Conservation (phyloP, 2,329 filamentous ascomycete species). For the Nigrospora osmanthi region DNA sequence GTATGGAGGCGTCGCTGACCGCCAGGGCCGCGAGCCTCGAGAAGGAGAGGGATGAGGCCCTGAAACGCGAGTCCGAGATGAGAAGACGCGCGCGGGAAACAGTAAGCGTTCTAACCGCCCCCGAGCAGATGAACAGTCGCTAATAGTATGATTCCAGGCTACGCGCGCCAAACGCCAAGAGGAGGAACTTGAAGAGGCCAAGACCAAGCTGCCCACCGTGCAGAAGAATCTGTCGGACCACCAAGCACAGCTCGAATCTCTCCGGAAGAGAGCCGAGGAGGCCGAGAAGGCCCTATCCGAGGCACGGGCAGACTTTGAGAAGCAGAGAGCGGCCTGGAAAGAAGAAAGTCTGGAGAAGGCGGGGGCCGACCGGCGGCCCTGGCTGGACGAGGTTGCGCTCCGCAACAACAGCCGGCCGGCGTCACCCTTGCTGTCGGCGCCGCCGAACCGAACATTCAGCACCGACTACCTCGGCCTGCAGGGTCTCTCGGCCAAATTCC, state of each 20-base stretch:
- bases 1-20: slow-evolving; percentile 80
- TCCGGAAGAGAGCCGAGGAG: slow-evolving; percentile 59
- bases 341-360: slow-evolving; percentile 31
- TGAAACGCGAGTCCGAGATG: slow-evolving; percentile 76
- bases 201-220: slow-evolving; percentile 53
- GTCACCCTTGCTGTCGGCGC: slow-evolving; percentile 42
- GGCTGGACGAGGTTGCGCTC: slow-evolving; percentile 42
- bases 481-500: slow-evolving; percentile 29
- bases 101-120: slow-evolving; percentile 40
- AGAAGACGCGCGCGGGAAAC: slow-evolving; percentile 83
- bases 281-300: slow-evolving; percentile 58
- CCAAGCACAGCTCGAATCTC: slow-evolving; percentile 48
- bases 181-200: slow-evolving; percentile 71
- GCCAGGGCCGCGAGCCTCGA: slow-evolving; percentile 72
- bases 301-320: slow-evolving; percentile 40
- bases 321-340: slow-evolving; percentile 31
- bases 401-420: slow-evolving; percentile 41
- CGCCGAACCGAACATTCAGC: slow-evolving; percentile 41
- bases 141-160: slow-evolving; percentile 42
- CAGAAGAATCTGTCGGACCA: slow-evolving; percentile 56
- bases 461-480: slow-evolving; percentile 43
- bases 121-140: not conserved
- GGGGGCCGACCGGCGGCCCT: slow-evolving; percentile 35
- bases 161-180: slow-evolving; percentile 59
- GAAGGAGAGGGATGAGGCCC: slow-evolving; percentile 82